These are phyloP conservation scores for Pseudognaphalium luteoalbum DNA, from an alignment of 129 eudicot species.

Conservation along the genomic window DNA sequence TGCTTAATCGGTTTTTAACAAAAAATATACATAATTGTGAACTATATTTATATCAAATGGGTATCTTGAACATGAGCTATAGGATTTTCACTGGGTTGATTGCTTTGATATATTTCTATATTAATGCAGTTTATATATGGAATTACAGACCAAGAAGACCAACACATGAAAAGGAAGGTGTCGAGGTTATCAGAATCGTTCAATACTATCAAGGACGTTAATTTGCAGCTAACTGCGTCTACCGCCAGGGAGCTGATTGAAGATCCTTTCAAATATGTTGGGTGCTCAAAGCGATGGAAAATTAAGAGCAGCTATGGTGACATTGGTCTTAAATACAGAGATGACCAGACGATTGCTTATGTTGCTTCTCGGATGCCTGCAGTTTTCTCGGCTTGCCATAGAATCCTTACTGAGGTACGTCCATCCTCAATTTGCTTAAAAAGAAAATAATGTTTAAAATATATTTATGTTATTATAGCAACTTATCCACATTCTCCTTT, in stretches of 20 bases:
- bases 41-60: neutral
- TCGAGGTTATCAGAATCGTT: constrained; percentile 72
- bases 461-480: constrained; percentile 8
- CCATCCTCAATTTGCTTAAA: neutral
- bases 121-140: constrained; percentile 17
- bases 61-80: neutral
- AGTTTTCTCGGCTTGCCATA: constrained; percentile 75
- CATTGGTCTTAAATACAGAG: constrained; percentile 69
- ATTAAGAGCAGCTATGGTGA: constrained; percentile 69
- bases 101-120: neutral
- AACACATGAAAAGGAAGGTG: constrained; percentile 81
- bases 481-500: neutral
- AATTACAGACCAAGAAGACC: constrained; percentile 61
- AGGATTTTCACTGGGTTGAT: neutral
- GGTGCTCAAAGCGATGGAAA: constrained; percentile 81
- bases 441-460: neutral
- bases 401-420: constrained; percentile 79
- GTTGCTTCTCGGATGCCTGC: constrained; percentile 98
- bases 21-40: neutral
- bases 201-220: constrained; percentile 61
- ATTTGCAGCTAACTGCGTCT: constrained; percentile 58
- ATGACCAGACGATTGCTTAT: constrained; percentile 80
- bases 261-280: constrained; percentile 65
- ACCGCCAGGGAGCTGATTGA: constrained; percentile 75
- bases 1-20: neutral